Evolutionary conservation across 768 basidiomycete genomes (phyloP).

Genomic region (Pulveroboletus sp.): DNA sequence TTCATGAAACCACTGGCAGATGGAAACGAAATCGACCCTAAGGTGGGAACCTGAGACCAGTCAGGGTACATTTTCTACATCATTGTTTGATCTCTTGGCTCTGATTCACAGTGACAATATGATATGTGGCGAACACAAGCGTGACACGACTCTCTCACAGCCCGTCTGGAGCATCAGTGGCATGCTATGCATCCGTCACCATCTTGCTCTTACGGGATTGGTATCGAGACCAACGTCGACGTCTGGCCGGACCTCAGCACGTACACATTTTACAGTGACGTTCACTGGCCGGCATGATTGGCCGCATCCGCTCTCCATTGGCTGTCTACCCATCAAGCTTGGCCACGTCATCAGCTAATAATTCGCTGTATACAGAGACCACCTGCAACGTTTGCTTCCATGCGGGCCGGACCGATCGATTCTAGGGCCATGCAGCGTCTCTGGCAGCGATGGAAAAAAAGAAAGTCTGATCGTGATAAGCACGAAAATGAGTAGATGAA

Average conservation of each 20-base stretch:
- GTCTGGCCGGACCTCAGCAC: slow-evolving; percentile 30
- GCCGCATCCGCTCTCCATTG: slow-evolving; percentile 53
- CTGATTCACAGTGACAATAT: not conserved
- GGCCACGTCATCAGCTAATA: slow-evolving; percentile 49
- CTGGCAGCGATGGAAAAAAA: slow-evolving; percentile 46
- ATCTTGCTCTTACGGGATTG: slow-evolving; percentile 4
- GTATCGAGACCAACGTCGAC: slow-evolving; percentile 62
- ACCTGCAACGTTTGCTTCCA: slow-evolving; percentile 33
- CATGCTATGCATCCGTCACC: not conserved
- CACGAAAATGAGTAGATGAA: not conserved
- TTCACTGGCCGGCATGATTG: too few species aligned
- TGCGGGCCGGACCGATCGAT: slow-evolving; percentile 68
- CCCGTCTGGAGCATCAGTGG: not conserved
- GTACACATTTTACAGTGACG: too few species aligned
- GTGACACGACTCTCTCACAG: not conserved
- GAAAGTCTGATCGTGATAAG: slow-evolving; percentile 2
- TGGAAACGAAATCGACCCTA: not conserved
- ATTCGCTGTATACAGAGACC: slow-evolving; percentile 37
- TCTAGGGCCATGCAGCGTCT: slow-evolving; percentile 62
- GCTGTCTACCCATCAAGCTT: slow-evolving; percentile 53
- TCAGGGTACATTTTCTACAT: not conserved
- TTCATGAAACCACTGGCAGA: not conserved
- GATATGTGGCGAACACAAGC: not conserved
- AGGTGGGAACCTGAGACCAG: not conserved
- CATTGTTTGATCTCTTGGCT: not conserved